phyloP scores from a whole-genome alignment of 73 alveolate genomes.

The Symbiodinium pilosum region DNA sequence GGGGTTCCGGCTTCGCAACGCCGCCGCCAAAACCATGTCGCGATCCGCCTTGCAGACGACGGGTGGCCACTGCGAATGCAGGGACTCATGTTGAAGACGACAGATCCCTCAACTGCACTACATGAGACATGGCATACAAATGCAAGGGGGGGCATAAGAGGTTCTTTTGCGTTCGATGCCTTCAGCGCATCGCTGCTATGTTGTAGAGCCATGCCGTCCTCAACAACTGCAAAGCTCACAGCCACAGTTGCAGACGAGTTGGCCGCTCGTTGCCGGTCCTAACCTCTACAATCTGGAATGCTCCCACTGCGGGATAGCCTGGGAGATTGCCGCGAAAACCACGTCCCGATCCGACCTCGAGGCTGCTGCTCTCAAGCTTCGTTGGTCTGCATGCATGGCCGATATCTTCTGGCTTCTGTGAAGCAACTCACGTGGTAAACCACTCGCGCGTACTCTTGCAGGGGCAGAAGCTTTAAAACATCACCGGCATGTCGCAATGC shows the following conservation, averaged over 20 bases:
- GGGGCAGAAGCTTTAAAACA: background rate
- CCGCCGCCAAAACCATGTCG: slow-evolving; percentile 56
- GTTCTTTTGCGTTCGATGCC: too few species aligned
- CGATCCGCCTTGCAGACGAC: slow-evolving; percentile 50
- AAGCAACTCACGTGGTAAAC: too few species aligned
- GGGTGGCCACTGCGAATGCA: too few species aligned
- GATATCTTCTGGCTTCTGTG: background rate
- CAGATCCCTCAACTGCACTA: background rate
- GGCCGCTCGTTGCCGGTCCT: background rate
- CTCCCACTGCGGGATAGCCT: background rate
- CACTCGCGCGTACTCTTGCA: background rate
- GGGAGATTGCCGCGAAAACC: slow-evolving; percentile 48
- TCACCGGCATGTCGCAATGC: slow-evolving; percentile 59
- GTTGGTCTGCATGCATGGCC: too few species aligned
- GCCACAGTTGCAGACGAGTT: background rate
- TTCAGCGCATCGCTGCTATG: slow-evolving; percentile 77
- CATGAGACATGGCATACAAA: background rate
- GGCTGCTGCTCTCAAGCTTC: background rate
- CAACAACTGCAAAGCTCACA: background rate
- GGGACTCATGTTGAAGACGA: background rate
- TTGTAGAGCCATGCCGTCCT: slow-evolving; percentile 86
- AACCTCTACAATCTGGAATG: too few species aligned
- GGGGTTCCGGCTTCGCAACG: slow-evolving; percentile 16
- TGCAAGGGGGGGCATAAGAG: too few species aligned
- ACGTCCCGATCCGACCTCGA: slow-evolving; percentile 80